A percentile compares a stretch with the other conserved stretches of the same genome.
phyloP scores from a whole-genome alignment of 768 basidiomycete species.

The Mycena pura region DNA sequence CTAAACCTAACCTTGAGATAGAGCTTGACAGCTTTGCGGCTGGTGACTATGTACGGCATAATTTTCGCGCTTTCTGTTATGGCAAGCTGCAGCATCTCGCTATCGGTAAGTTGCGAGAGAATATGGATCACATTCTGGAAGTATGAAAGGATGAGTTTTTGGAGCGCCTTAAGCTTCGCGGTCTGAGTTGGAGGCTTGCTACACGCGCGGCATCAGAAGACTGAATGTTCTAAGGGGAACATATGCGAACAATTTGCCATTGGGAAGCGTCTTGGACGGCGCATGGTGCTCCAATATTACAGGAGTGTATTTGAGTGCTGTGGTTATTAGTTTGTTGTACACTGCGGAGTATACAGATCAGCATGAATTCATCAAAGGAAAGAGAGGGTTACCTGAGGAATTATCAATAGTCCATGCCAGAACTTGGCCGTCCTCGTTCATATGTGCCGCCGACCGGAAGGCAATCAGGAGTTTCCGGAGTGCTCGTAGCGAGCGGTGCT shows the following conservation, averaged over 20 bases:
- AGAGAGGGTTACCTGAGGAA: conserved; percentile 60
- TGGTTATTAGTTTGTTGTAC: conserved; percentile 92
- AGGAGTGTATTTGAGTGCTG: conserved; percentile 89
- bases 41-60: conserved; percentile 85
- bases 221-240: conserved; percentile 7
- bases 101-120: conserved; percentile 75
- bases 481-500: conserved; percentile 88
- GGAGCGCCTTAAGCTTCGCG: conserved; percentile 80
- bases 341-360: conserved; percentile 54
- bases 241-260: conserved; percentile 77
- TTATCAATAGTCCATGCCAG: conserved; percentile 89
- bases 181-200: conserved; percentile 89
- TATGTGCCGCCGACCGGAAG: conserved; percentile 88
- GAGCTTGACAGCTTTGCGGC: conserved; percentile 81
- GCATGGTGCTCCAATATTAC: conserved; percentile 86
- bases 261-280: conserved; percentile 81
- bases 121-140: conserved; percentile 87
- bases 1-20: conserved; percentile 82
- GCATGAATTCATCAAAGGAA: background rate
- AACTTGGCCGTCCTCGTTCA: conserved; percentile 84
- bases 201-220: conserved; percentile 5
- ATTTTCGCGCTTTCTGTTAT: conserved; percentile 88
- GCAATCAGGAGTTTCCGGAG: conserved; percentile 86
- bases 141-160: conserved; percentile 87
- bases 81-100: conserved; percentile 69